Conservation (phyloP, 2,329 filamentous ascomycete species). For the Furcasterigmium furcatum region DNA sequence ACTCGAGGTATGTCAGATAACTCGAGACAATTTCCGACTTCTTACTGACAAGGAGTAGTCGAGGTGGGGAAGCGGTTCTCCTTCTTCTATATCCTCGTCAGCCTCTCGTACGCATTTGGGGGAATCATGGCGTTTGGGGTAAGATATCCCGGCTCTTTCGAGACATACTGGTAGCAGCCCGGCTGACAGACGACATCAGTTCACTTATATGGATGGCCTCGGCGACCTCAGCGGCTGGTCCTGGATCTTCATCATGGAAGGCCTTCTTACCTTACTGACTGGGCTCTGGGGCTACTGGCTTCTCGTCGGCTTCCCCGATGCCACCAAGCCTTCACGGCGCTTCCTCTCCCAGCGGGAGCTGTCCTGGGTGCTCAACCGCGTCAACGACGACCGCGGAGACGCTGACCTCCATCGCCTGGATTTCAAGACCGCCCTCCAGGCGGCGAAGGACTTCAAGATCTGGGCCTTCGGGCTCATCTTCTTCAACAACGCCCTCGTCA, state of each 20-base stretch:
- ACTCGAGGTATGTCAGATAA: neutral
- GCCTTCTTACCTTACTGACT: slow-evolving; percentile 45
- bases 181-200: slow-evolving; percentile 53
- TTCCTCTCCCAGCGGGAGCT: slow-evolving; percentile 68
- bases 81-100: slow-evolving; percentile 47
- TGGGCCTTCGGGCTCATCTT: slow-evolving; percentile 42
- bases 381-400: slow-evolving; percentile 65
- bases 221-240: slow-evolving; percentile 59
- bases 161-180: too few species aligned
- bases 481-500: slow-evolving; percentile 15
- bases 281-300: slow-evolving; percentile 54
- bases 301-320: slow-evolving; percentile 76
- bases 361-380: slow-evolving; percentile 61
- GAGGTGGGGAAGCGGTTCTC: slow-evolving; percentile 64
- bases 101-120: slow-evolving; percentile 54
- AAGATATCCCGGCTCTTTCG: slow-evolving; percentile 72
- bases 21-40: neutral
- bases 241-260: slow-evolving; percentile 78
- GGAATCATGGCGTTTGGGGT: slow-evolving; percentile 72
- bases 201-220: slow-evolving; percentile 48
- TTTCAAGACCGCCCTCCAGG: slow-evolving; percentile 64
- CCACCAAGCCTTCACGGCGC: slow-evolving; percentile 39
- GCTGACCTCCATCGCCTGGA: slow-evolving; percentile 64
- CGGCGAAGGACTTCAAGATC: slow-evolving; percentile 74
- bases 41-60: neutral